Percentiles rank a stretch among this genome's conserved stretches.
Conservation (phyloP, 2,329 filamentous ascomycete genomes). For the Exophiala sp. region DNA sequence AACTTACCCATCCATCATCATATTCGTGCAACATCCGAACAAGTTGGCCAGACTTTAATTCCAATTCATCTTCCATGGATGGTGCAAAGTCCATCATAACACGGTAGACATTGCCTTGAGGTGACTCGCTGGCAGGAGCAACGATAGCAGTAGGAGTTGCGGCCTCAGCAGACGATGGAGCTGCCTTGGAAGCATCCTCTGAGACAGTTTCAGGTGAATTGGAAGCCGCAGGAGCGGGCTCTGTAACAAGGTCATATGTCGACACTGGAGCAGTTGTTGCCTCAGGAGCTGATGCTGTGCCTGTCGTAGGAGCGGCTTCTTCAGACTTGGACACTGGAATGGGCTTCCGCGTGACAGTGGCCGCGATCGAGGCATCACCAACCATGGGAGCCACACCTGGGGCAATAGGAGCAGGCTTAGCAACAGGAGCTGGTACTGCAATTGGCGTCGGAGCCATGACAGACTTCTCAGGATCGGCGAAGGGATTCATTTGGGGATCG, state of each 20-base stretch:
- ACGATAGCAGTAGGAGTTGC: constrained; percentile 33
- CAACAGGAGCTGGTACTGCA: constrained; percentile 30
- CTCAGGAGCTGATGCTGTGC: constrained; percentile 19
- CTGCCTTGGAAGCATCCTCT: constrained; percentile 37
- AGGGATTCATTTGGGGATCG: constrained; percentile 27
- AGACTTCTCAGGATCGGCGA: constrained; percentile 27
- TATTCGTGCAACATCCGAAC: constrained; percentile 92
- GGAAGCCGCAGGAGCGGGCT: constrained; percentile 56
- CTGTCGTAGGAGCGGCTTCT: constrained; percentile 23
- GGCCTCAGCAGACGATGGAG: constrained; percentile 41
- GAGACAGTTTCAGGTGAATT: constrained; percentile 35
- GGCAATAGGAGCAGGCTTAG: constrained; percentile 40
- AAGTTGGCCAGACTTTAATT: constrained; percentile 73
- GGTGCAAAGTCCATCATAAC: constrained; percentile 93
- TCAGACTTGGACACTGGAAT: constrained; percentile 21
- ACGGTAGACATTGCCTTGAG: constrained; percentile 72
- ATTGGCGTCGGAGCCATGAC: constrained; percentile 25
- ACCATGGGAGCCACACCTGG: constrained; percentile 38
- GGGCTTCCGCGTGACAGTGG: constrained; percentile 33
- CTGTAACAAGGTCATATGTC: constrained; percentile 61
- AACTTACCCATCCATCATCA: constrained; percentile 92
- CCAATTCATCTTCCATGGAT: constrained; percentile 87
- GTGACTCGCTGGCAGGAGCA: constrained; percentile 48
- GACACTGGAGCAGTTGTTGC: constrained; percentile 16
- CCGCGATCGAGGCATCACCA: constrained; percentile 41